Evolutionary conservation across 75 land plant species (phyloP).

Genomic region (Pinus tabuliformis): DNA sequence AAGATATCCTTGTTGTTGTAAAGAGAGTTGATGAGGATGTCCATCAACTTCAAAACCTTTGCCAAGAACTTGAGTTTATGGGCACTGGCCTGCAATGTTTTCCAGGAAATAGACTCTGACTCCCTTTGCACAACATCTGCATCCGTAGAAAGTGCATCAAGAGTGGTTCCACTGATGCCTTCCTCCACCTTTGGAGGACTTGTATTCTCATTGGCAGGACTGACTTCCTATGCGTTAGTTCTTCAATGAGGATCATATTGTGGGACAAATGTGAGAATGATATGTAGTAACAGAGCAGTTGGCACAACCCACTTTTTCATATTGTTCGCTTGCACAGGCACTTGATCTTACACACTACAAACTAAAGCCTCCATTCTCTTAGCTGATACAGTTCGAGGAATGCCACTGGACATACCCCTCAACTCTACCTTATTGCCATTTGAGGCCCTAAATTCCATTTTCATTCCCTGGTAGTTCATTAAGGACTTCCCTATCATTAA

Average conservation of each 20-base stretch:
- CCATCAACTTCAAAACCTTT: conserved; percentile 97
- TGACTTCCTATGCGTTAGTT: conserved; percentile 60
- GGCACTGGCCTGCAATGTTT: conserved; percentile 56
- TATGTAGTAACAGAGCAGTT: conserved; percentile 44
- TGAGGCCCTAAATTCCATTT: too few species aligned
- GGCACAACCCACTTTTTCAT: conserved; percentile 69
- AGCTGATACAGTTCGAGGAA: too few species aligned
- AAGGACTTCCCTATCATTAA: too few species aligned
- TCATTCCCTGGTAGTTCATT: too few species aligned
- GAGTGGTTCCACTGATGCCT: conserved; percentile 73
- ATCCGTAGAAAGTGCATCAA: conserved; percentile 83
- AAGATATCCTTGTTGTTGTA: conserved; percentile 69
- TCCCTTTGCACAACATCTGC: conserved; percentile 93
- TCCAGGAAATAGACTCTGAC: conserved; percentile 78
- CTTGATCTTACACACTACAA: too few species aligned
- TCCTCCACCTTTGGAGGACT: conserved; percentile 87
- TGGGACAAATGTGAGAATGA: conserved; percentile 39
- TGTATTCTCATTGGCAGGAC: conserved; percentile 34
- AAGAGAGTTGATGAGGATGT: conserved; percentile 67
- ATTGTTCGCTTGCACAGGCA: too few species aligned
- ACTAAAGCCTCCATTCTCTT: too few species aligned
- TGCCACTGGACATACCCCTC: too few species aligned
- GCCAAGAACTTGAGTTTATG: conserved; percentile 98
- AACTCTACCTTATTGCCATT: too few species aligned
- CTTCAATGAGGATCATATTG: conserved; percentile 57